Percentiles rank a stretch among this genome's conserved stretches.
These are phyloP conservation scores for Gossypium lobatum DNA, from an alignment of 441 rosid genomes.

Conservation along the genomic window DNA sequence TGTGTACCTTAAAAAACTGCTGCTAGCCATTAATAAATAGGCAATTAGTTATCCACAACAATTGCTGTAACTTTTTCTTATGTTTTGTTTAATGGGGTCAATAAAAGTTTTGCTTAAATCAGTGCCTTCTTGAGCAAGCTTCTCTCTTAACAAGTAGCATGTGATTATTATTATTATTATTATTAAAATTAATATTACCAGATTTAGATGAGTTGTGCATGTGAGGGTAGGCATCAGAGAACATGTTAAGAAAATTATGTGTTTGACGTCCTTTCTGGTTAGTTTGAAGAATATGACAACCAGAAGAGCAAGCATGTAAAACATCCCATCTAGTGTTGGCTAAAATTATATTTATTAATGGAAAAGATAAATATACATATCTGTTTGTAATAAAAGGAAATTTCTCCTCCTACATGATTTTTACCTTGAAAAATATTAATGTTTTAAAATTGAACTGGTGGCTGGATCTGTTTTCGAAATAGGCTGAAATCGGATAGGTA, in stretches of 20 bases:
- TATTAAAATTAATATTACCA: neutral
- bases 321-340: conserved; percentile 3
- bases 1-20: neutral
- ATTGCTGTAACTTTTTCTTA: neutral
- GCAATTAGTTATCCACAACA: neutral
- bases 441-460: too few relatives aligned
- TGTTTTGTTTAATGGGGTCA: neutral
- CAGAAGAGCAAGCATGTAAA: neutral
- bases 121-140: neutral
- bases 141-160: neutral
- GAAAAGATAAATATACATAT: neutral
- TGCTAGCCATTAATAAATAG: neutral
- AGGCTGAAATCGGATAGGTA: too few relatives aligned
- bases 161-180: neutral
- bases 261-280: neutral
- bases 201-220: neutral
- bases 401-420: too few relatives aligned
- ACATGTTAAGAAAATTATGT: neutral
- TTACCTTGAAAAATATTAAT: too few relatives aligned
- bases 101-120: neutral
- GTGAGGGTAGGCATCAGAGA: neutral
- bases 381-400: neutral
- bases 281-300: neutral
- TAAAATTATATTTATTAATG: neutral
- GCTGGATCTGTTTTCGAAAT: too few relatives aligned